A percentile compares a stretch with the other conserved stretches of the same genome.
Conservation (phyloP, 495 filamentous ascomycete genomes). For the Trichoderma virens region DNA sequence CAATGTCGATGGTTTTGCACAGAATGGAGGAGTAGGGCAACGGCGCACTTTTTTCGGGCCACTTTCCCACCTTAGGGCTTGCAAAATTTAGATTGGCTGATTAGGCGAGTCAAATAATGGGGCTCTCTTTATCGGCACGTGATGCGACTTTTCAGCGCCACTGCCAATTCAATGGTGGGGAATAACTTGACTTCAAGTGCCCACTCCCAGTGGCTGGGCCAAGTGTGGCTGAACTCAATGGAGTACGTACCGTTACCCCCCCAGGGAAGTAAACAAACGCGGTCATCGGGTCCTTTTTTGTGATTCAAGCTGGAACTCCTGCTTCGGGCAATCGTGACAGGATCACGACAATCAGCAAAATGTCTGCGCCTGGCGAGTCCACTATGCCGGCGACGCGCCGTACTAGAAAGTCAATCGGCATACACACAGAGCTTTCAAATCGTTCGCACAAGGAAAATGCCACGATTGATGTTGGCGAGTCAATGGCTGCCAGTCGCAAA, state of each 20-base stretch:
- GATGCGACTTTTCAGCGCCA: neutral
- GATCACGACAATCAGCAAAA: conserved; percentile 17
- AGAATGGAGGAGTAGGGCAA: conserved; percentile 11
- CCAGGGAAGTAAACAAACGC: conserved; percentile 12
- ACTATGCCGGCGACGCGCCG: conserved; percentile 49
- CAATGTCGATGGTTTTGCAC: conserved; percentile 12
- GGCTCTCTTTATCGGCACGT: neutral
- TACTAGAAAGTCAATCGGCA: conserved; percentile 71
- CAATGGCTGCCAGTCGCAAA: conserved; percentile 46
- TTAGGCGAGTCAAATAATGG: neutral
- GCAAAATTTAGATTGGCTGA: conserved; percentile 13
- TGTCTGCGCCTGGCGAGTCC: conserved; percentile 38
- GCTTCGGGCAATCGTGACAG: neutral
- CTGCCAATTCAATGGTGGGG: no score
- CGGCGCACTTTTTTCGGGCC: conserved; percentile 9
- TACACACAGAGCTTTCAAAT: conserved; percentile 47
- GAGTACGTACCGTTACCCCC: conserved; percentile 4
- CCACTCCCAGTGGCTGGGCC: neutral
- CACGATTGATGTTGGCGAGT: conserved; percentile 48
- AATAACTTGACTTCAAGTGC: neutral
- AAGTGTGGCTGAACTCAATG: neutral
- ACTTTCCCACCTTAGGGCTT: conserved; percentile 13
- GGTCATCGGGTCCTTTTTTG: conserved; percentile 7
- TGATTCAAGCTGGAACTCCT: neutral
- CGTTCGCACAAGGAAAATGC: conserved; percentile 70